These are phyloP conservation scores for Yarrowia galli DNA, from an alignment of 1,139 yeast species.

Conservation along the genomic window DNA sequence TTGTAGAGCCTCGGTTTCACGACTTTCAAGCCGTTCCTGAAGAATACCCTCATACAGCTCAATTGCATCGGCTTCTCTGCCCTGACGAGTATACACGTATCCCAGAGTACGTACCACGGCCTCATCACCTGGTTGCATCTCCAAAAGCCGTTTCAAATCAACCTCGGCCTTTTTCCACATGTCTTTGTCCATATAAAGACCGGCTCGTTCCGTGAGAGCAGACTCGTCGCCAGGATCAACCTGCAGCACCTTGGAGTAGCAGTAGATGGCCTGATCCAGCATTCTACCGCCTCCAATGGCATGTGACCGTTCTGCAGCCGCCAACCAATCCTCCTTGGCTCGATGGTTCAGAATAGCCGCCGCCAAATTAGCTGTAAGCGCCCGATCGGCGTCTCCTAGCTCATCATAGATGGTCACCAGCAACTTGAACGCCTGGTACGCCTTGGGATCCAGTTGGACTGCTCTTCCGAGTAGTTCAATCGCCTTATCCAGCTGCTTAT, in stretches of 20 bases:
- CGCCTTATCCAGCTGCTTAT: constrained; percentile 66
- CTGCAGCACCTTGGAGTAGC: constrained; percentile 76
- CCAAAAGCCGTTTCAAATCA: constrained; percentile 69
- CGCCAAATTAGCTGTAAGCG: constrained; percentile 80
- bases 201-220: constrained; percentile 59
- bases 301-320: constrained; percentile 76
- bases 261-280: constrained; percentile 79
- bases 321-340: constrained; percentile 83
- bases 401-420: constrained; percentile 82
- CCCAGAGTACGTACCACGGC: constrained; percentile 76
- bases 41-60: constrained; percentile 63
- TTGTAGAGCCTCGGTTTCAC: constrained; percentile 44
- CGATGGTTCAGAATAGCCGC: constrained; percentile 85
- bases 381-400: constrained; percentile 70
- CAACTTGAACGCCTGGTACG: constrained; percentile 83
- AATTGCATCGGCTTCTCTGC: constrained; percentile 80
- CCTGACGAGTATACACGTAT: constrained; percentile 74
- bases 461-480: constrained; percentile 73
- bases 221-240: constrained; percentile 64
- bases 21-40: constrained; percentile 45
- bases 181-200: constrained; percentile 68
- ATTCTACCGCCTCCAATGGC: constrained; percentile 62
- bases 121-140: constrained; percentile 66
- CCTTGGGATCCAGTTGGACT: constrained; percentile 75
- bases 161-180: constrained; percentile 77